phyloP scores from a whole-genome alignment of 2,329 filamentous ascomycete species.

The Neopestalotiopsis sp. region DNA sequence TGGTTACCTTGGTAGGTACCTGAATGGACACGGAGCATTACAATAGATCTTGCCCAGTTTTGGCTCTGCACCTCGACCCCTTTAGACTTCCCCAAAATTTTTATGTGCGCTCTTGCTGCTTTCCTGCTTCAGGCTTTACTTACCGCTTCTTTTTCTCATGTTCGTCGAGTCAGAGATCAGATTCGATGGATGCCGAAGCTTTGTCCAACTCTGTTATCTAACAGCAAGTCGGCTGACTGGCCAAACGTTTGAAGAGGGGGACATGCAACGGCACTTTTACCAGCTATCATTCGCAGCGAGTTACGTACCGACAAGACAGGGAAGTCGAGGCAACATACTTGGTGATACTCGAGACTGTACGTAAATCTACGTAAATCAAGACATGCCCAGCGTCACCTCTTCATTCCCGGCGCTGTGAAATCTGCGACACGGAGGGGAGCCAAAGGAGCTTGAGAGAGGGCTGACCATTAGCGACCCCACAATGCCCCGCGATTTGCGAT shows the following conservation, averaged over 20 bases:
- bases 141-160: conserved; percentile 19
- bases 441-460: conserved; percentile 13
- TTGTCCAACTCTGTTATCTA: conserved; percentile 20
- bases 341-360: background rate
- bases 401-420: background rate
- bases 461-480: conserved; percentile 25
- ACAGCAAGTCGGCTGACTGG: conserved; percentile 4
- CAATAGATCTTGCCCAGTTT: background rate
- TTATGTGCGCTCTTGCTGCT: background rate
- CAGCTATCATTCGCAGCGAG: background rate
- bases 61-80: background rate
- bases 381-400: too few species aligned
- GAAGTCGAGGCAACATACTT: background rate
- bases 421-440: conserved; percentile 23
- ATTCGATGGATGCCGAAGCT: background rate
- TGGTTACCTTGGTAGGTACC: background rate
- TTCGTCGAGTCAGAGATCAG: conserved; percentile 5
- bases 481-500: conserved; percentile 30
- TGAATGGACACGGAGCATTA: background rate
- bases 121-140: background rate
- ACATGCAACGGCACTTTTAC: conserved; percentile 2
- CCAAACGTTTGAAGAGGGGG: background rate
- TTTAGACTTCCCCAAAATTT: background rate
- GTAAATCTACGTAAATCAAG: background rate
- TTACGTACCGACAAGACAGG: background rate